Conservation (phyloP, 768 basidiomycete genomes). For the Lactifluus subvellereus region DNA sequence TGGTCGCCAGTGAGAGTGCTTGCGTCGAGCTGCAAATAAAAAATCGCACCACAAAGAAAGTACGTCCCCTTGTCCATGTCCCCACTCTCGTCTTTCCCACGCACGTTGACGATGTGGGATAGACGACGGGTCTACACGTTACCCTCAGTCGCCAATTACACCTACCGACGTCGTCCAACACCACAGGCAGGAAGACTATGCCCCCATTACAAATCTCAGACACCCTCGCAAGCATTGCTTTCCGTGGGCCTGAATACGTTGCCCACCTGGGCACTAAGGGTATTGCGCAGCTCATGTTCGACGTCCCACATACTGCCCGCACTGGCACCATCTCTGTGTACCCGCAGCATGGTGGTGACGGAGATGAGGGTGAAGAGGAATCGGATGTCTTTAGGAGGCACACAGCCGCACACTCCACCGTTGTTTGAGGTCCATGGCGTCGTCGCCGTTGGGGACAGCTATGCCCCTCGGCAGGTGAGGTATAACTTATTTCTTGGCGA, state of each 20-base stretch:
- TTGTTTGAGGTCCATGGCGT: slow-evolving; percentile 67
- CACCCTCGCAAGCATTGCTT: slow-evolving; percentile 60
- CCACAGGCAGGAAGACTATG: slow-evolving; percentile 34
- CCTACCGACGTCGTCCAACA: slow-evolving; percentile 36
- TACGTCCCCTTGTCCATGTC: slow-evolving; percentile 27
- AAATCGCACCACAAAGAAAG: slow-evolving; percentile 79
- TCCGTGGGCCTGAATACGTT: slow-evolving; percentile 68
- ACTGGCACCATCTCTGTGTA: slow-evolving; percentile 66
- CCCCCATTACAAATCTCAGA: slow-evolving; percentile 61
- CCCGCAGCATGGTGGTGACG: slow-evolving; percentile 44
- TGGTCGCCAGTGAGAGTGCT: slow-evolving; percentile 62
- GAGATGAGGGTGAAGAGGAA: slow-evolving; percentile 34
- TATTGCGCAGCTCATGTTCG: slow-evolving; percentile 71
- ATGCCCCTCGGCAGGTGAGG: slow-evolving; percentile 66
- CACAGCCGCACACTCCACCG: slow-evolving; percentile 26
- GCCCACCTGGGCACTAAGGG: slow-evolving; percentile 71
- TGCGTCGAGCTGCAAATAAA: slow-evolving; percentile 74
- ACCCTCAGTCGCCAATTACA: slow-evolving; percentile 56
- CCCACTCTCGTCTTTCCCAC: neutral
- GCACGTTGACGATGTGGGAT: neutral
- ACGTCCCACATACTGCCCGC: slow-evolving; percentile 62
- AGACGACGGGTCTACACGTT: slow-evolving; percentile 67
- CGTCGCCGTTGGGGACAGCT: slow-evolving; percentile 58
- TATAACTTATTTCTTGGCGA: neutral
- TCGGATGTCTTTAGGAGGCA: neutral